Conservation (phyloP, 1,139 yeast genomes). For the Geotrichum phurueaensis region DNA sequence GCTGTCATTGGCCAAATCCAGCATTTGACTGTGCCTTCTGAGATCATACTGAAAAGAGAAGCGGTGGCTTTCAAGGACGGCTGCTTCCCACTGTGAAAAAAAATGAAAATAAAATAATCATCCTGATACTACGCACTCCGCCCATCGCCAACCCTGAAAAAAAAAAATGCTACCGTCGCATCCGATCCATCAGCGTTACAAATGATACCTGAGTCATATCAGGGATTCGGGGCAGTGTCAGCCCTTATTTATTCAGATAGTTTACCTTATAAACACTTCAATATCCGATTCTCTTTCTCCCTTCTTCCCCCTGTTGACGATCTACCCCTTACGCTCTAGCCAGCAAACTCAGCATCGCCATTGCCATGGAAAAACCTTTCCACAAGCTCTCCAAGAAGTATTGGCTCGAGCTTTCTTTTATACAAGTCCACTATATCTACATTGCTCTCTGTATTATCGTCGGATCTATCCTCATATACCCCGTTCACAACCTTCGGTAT, state of each 20-base stretch:
- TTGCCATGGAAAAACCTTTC: background rate
- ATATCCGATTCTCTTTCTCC: background rate
- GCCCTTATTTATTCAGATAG: background rate
- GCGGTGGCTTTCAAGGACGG: background rate
- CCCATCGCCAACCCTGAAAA: background rate
- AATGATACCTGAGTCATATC: background rate
- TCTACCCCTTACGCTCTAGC: background rate
- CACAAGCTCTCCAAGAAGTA: background rate
- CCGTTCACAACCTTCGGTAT: constrained; percentile 58
- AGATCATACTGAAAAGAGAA: background rate
- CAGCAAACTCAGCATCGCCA: background rate
- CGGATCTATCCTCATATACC: constrained; percentile 70
- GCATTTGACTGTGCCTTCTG: background rate
- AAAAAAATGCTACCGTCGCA: background rate
- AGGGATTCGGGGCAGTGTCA: background rate
- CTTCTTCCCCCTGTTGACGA: background rate
- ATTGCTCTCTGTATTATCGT: constrained; percentile 36
- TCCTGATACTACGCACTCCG: background rate
- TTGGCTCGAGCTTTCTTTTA: constrained; percentile 5
- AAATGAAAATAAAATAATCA: background rate
- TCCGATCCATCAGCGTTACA: background rate
- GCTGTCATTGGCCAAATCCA: background rate
- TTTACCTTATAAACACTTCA: background rate
- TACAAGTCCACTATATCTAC: constrained; percentile 11
- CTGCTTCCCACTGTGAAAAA: background rate